Base-by-base conservation (phyloP, 2,329 filamentous ascomycete species). In the Sporothrix brasiliensis region DNA sequence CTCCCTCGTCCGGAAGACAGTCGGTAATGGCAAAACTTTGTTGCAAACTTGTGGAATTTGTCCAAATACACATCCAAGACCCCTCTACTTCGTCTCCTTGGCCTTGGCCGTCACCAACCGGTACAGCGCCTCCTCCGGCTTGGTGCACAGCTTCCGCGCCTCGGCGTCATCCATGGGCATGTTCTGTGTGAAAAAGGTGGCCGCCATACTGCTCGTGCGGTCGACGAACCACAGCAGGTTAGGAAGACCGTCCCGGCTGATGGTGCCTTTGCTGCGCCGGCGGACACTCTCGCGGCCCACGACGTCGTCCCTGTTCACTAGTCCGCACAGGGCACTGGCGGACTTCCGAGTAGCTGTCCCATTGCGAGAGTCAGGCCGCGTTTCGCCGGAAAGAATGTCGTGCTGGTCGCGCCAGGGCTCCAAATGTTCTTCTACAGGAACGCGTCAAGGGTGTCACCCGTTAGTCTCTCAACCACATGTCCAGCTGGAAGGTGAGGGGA, bases 401-500 rank as follows among this genome's bases (percentile, higher is more conserved):
- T 78, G 67, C 79, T 78, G 0, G 69, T 74, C 54, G 85, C 80
- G 14, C 79, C 80, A 77, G 1, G 83, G 83, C 0, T 75, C 72
- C 80, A 84, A 21, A 87, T 81, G 61, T 82, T 78, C 68, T 81
- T 73, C 13, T 81, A 77, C 73, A 87, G 79, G 63, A 79, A 81
- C 2, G 82, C 79, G 2, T 82, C 78, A 2, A 88, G 76, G 0
- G 79, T 80, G 10, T 74, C 68, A 0, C 81, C 80, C 0, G 83
- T 84, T 0, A 84, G 74, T 0, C 80, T 77, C 73, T 87, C 85
- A 1, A 88, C 79, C 0, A 87, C 77, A 0, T 80, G 79, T 85
- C 86, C 0, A 86, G 86, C 69, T 88, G 83, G 72, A 81, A 86
- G 11, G 75, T 67, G 2, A 88, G 80, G 0, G 85, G 84, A 11